Evolutionary conservation across 1,284 basidiomycete genomes (phyloP), one percentile per base, ranked within the genome.

Genomic region (Wallemia ichthyophaga): DNA sequence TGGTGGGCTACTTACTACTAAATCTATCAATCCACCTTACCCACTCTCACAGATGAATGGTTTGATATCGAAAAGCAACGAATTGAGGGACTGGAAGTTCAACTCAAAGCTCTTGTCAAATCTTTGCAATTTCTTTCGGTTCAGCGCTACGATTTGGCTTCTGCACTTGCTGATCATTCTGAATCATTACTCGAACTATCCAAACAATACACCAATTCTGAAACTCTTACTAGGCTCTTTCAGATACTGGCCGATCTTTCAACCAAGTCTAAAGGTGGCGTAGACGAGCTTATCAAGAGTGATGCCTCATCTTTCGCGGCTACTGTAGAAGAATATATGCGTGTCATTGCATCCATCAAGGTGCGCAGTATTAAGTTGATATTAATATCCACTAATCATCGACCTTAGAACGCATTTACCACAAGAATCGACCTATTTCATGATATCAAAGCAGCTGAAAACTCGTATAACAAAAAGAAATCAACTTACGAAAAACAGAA

Each of bases 61-160:
- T 98, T 96, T 65, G 86, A 94, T 65, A 77, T 79, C 63, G 83
- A 91, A 67, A 85, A 82, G 61, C 69, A 74, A 0, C 89, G 88
- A 67, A 75, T 99, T 23, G 89, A 95, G 64, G 80, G 80, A 58
- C 76, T 98, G 13, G 94, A 99, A 70, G 77, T 78, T 0, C 88
- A 94, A 64, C 75, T 98, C 26, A 83, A 84, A 56, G 78, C 80
- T 1, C 73, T 96, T 2, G 82, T 86, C 60, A 89, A 84, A 69
- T 77, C 85, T 0, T 82, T 98, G 53, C 84, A 91, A 61, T 61
- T 74, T 0, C 83, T 89, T 5, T 76, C 84, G 17, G 87, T 83
- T 64, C 80, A 86, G 60, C 80, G 89, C 31, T 70, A 78, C 60
- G 81, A 83, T 82, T 59, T 62, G 67, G 66, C 60, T 32, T 61